Conservation (phyloP, 306 rosid genomes). For the Ammopiptanthus mongolicus region DNA sequence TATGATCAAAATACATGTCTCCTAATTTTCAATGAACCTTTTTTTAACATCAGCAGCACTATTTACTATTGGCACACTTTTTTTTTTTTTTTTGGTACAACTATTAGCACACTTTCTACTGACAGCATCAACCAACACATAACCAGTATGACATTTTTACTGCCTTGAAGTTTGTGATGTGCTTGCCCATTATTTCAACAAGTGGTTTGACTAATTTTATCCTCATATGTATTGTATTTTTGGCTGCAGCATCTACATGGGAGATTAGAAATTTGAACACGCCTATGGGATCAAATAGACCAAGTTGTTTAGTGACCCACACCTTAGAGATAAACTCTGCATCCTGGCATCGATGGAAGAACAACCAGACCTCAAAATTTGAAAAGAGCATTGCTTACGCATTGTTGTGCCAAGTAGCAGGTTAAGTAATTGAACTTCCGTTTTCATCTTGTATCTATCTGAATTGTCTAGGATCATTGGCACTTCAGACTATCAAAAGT, state of each 20-base stretch:
- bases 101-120: no score
- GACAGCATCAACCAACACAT: no score
- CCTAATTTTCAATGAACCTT: no score
- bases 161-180: neutral
- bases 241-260: constrained; percentile 81
- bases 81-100: no score
- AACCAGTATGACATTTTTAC: neutral
- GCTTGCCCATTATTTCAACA: neutral
- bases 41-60: no score
- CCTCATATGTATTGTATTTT: neutral
- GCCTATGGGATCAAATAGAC: constrained; percentile 54
- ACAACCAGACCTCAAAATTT: constrained; percentile 58
- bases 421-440: constrained; percentile 35
- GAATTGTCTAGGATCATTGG: neutral
- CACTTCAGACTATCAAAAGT: neutral
- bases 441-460: neutral
- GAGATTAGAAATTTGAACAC: constrained; percentile 74
- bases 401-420: constrained; percentile 87
- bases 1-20: no score
- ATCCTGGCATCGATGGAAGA: constrained; percentile 80
- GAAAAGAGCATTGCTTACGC: constrained; percentile 88
- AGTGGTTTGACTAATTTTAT: constrained; percentile 2
- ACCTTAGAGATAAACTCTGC: constrained; percentile 75
- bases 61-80: no score
- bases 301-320: constrained; percentile 79